These are phyloP conservation scores for Raffaelea deltoideospora DNA, from an alignment of 2,329 filamentous ascomycete species.

Conservation along the genomic window DNA sequence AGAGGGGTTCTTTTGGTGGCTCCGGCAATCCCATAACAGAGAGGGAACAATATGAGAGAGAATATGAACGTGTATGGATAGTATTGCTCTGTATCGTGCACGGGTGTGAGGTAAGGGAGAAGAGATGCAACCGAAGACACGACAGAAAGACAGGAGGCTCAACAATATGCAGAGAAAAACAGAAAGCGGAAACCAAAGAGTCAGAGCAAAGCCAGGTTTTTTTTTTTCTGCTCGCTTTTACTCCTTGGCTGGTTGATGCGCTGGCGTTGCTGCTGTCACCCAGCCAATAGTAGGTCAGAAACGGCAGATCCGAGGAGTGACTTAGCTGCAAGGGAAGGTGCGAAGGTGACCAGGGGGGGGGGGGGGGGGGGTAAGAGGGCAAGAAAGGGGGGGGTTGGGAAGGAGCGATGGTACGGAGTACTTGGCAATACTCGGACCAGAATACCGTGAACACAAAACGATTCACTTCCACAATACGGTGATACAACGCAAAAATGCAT, in stretches of 20 bases:
- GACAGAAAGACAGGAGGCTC: neutral
- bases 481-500: no score
- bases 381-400: neutral
- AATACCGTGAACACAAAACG: no score
- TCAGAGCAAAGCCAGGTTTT: neutral
- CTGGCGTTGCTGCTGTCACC: conserved; percentile 11
- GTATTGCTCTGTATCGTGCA: no score
- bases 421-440: no score
- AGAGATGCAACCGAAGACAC: neutral
- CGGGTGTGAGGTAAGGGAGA: conserved; percentile 1
- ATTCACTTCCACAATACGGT: no score
- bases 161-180: neutral
- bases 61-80: no score
- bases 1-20: no score
- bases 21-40: no score
- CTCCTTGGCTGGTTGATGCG: conserved; percentile 10
- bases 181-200: neutral
- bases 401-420: no score
- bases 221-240: conserved; percentile 5
- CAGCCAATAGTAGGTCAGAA: conserved; percentile 10
- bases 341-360: conserved; percentile 3
- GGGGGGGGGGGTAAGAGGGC: conserved; percentile 2
- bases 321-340: conserved; percentile 9
- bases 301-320: conserved; percentile 7
- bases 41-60: neutral